Conservation (phyloP, 1,284 basidiomycete genomes). For the Abortiporus biennis region DNA sequence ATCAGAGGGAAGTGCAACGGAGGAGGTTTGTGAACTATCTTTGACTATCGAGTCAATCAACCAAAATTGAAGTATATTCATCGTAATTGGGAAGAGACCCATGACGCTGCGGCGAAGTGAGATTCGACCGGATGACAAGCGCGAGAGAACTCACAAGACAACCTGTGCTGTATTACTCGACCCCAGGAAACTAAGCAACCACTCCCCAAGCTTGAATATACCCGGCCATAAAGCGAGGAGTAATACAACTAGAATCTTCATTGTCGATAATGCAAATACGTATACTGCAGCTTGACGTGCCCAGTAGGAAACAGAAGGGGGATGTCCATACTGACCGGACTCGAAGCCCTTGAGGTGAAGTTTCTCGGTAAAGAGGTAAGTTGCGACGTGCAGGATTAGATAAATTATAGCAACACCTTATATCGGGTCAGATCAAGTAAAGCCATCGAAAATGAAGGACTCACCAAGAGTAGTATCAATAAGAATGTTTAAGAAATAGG, state of each 20-base stretch:
- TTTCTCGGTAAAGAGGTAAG: slow-evolving; percentile 60
- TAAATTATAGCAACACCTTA: slow-evolving; percentile 88
- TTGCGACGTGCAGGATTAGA: slow-evolving; percentile 65
- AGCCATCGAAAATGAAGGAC: slow-evolving; percentile 16
- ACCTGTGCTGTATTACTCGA: slow-evolving; percentile 67
- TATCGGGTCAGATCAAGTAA: neutral
- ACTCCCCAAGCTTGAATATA: slow-evolving; percentile 72
- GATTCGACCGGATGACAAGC: slow-evolving; percentile 7
- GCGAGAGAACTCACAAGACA: slow-evolving; percentile 58
- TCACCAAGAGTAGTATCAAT: slow-evolving; percentile 91
- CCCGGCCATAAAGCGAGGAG: slow-evolving; percentile 69
- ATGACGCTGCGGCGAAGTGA: slow-evolving; percentile 53
- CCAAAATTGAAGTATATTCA: slow-evolving; percentile 92
- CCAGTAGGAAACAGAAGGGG: slow-evolving; percentile 74
- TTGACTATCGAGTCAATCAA: slow-evolving; percentile 85
- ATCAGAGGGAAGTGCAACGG: slow-evolving; percentile 34
- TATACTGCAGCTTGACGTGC: slow-evolving; percentile 83
- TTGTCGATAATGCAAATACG: slow-evolving; percentile 75
- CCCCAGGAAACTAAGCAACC: slow-evolving; percentile 79
- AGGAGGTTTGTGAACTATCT: slow-evolving; percentile 37
- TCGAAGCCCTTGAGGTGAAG: slow-evolving; percentile 72
- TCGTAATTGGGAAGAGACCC: slow-evolving; percentile 89
- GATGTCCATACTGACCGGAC: slow-evolving; percentile 84
- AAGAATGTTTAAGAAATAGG: slow-evolving; percentile 92
- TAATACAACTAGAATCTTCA: slow-evolving; percentile 84